Evolutionary conservation across 768 basidiomycete genomes (phyloP), one percentile per base, ranked within the genome.

Genomic region (Lactifluus subvellereus): DNA sequence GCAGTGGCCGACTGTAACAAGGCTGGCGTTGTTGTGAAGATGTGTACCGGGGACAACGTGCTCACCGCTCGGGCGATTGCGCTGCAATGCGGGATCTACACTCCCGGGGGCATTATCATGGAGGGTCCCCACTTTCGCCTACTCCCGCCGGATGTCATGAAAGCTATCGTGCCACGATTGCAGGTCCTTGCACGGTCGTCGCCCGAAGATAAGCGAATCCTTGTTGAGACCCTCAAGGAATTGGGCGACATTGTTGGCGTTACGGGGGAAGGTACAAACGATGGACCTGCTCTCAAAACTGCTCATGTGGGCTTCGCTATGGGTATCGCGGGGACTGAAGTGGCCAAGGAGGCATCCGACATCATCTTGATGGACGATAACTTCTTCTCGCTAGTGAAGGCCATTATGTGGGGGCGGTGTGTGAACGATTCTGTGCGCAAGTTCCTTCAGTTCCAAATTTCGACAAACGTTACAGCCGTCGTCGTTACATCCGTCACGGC

Each of bases 331-430:
- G 97, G 97, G 10, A 99, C 97, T 1, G 97, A 99, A 73, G 94
- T 99, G 18, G 95, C 97, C 53, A 98, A 99, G 75, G 95, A 98
- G 74, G 97, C 97, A 1, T 98, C 96, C 7, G 97, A 99, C 70
- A 97, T 99, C 71, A 95, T 98, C 69, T 84, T 98, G 47, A 97
- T 97, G 95, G 91, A 94, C 72, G 94, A 95, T 75, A 95, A 96
- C 72, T 98, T 99, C 72, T 78, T 92, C 4, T 95, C 92, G 2
- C 95, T 99, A 70, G 93, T 98, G 68, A 88, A 93, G 69, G 97
- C 97, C 60, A 97, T 98, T 69, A 94, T 97, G 80, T 98, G 97
- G 96, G 97, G 97, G 48, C 91, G 97, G 54, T 96, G 94, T 70
- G 96, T 99, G 66, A 99, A 98, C 73, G 97, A 99, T 70, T 86